Evolutionary conservation across 192 early-diverging fungal genomes (phyloP).

Genomic region (Oehlia diaphana): DNA sequence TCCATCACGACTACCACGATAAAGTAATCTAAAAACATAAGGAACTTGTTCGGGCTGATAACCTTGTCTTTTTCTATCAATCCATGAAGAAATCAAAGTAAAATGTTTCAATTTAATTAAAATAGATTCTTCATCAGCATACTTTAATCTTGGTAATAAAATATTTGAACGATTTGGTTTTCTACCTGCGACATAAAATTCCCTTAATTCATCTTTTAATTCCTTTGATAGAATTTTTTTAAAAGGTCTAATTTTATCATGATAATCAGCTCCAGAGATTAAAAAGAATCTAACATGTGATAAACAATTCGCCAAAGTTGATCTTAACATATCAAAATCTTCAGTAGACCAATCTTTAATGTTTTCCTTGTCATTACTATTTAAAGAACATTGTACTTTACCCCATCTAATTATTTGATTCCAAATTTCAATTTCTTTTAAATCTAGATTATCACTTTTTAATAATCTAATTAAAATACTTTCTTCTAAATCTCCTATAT

Average conservation of each 20-base stretch:
- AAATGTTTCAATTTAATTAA: constrained; percentile 17
- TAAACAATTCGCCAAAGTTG: background rate
- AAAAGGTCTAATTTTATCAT: constrained; percentile 14
- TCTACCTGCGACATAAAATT: background rate
- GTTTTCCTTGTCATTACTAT: background rate
- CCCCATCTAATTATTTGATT: constrained; percentile 24
- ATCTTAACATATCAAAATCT: background rate
- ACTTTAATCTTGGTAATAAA: background rate
- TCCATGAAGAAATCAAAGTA: constrained; percentile 2
- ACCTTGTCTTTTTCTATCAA: background rate
- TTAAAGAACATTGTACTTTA: background rate
- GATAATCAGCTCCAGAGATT: constrained; percentile 18
- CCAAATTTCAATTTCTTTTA: constrained; percentile 26
- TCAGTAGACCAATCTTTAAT: background rate
- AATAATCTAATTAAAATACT: background rate
- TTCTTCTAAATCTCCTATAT: background rate
- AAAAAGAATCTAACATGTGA: constrained; percentile 21
- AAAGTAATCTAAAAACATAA: constrained; percentile 5
- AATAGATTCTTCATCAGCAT: background rate
- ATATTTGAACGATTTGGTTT: background rate
- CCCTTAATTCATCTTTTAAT: constrained; percentile 17
- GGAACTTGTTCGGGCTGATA: background rate
- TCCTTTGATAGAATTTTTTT: constrained; percentile 25
- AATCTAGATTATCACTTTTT: background rate
- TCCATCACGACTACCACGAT: constrained; percentile 13